phyloP scores from a whole-genome alignment of 768 basidiomycete genomes.

The Sistotremastrum niveocremeum region DNA sequence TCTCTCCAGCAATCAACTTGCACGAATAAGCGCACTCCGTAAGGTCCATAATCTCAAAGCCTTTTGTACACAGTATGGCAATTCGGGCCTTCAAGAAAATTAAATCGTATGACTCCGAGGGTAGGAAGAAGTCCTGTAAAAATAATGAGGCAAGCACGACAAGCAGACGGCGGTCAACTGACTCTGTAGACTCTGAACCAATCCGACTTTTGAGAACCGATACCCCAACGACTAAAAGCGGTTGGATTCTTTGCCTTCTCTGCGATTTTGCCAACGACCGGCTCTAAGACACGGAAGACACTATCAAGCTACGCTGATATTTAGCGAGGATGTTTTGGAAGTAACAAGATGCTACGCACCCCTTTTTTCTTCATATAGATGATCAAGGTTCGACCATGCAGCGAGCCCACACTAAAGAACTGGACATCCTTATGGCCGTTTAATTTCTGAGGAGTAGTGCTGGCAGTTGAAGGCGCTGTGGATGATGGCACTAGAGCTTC shows the following conservation, averaged over 20 bases:
- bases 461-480: conserved; percentile 48
- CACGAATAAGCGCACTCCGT: conserved; percentile 48
- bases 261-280: conserved; percentile 81
- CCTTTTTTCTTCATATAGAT: conserved; percentile 96
- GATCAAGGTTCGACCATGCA: conserved; percentile 79
- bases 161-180: conserved; percentile 3
- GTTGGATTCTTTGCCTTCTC: conserved; percentile 59
- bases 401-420: conserved; percentile 87
- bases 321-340: conserved; percentile 1
- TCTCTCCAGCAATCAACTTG: not conserved
- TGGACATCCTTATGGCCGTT: conserved; percentile 86
- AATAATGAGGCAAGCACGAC: not conserved
- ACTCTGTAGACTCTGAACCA: conserved; percentile 91
- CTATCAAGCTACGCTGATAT: conserved; percentile 48
- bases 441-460: conserved; percentile 79
- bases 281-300: conserved; percentile 95
- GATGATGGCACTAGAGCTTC: conserved; percentile 91
- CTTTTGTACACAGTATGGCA: conserved; percentile 84
- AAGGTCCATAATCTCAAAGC: conserved; percentile 96
- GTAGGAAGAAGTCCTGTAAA: conserved; percentile 72
- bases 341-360: conserved; percentile 23
- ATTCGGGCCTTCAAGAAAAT: conserved; percentile 91
- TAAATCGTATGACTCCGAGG: conserved; percentile 80
- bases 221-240: conserved; percentile 59
- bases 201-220: conserved; percentile 71